These are phyloP conservation scores for Wallacemonas rigidus DNA, from an alignment of 208 protist genomes.

Conservation along the genomic window DNA sequence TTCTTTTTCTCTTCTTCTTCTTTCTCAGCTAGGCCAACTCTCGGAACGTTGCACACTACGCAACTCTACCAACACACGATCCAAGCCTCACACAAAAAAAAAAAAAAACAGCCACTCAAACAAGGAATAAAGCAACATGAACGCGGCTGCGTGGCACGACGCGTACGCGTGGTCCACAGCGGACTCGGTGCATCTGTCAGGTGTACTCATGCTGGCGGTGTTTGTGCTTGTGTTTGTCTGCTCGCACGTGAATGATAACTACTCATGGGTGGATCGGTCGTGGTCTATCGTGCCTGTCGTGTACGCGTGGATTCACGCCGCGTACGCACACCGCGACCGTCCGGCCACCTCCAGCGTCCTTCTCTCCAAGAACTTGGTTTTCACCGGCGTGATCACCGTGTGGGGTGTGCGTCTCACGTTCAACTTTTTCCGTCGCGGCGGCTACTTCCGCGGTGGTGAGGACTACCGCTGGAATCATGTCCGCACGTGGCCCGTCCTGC, in stretches of 20 bases:
- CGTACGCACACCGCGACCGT: conserved; percentile 30
- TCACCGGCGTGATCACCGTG: conserved; percentile 48
- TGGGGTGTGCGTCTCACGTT: conserved; percentile 78
- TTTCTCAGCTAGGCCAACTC: no score
- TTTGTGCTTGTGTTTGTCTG: conserved; percentile 52
- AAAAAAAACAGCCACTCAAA: neutral
- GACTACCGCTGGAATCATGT: conserved; percentile 82
- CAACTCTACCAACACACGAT: neutral
- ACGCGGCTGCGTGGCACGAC: neutral
- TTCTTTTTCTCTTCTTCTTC: no score
- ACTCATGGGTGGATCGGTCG: conserved; percentile 79
- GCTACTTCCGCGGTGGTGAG: conserved; percentile 67
- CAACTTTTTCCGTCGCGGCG: conserved; percentile 74
- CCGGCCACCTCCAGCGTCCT: conserved; percentile 18
- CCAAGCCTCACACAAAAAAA: neutral
- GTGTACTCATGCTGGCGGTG: conserved; percentile 44
- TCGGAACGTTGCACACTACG: no score
- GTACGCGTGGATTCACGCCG: conserved; percentile 67
- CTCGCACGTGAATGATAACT: conserved; percentile 59
- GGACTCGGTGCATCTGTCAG: conserved; percentile 28
- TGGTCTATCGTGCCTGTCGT: conserved; percentile 79
- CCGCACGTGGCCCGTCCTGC: conserved; percentile 41
- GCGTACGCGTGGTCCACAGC: conserved; percentile 5
- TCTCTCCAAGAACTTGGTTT: conserved; percentile 34
- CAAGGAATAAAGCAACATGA: neutral